Evolutionary conservation across 805 yeast genomes (phyloP).

Genomic region (Torulaspora indica): DNA sequence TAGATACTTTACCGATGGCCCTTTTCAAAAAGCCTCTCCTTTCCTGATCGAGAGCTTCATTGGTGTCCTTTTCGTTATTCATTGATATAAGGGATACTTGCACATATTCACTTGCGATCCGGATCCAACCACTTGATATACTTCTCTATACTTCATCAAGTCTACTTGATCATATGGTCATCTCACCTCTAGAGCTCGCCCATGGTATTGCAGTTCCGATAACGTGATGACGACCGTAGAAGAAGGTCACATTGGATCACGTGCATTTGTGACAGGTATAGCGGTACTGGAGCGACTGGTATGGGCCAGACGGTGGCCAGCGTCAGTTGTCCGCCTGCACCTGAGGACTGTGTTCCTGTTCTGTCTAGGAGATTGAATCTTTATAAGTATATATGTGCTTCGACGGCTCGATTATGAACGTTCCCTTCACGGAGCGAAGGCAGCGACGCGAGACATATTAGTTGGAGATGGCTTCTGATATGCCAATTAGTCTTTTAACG

Average conservation of each 20-base stretch:
- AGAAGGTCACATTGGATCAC: no score
- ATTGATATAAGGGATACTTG: slow-evolving; percentile 3
- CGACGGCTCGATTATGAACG: not conserved
- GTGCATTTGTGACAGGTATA: no score
- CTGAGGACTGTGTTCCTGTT: not conserved
- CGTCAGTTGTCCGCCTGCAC: no score
- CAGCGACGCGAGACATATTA: not conserved
- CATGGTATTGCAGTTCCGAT: not conserved
- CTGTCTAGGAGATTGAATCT: not conserved
- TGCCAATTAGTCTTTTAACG: slow-evolving; percentile 77
- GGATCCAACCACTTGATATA: not conserved
- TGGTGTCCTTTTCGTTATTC: slow-evolving; percentile 8
- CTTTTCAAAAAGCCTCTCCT: slow-evolving; percentile 13
- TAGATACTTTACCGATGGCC: slow-evolving; percentile 12
- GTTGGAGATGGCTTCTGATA: slow-evolving; percentile 48
- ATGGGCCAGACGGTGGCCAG: not conserved
- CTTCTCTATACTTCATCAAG: not conserved
- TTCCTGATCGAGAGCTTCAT: slow-evolving; percentile 10
- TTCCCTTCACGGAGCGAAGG: no score
- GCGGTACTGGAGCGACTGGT: no score
- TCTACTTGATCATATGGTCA: not conserved
- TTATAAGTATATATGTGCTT: not conserved
- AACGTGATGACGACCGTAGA: not conserved
- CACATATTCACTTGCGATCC: slow-evolving; percentile 1
- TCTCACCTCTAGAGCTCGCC: not conserved